Percentiles rank a stretch among this genome's conserved stretches.
These are phyloP conservation scores for Lumnitzera racemosa DNA, from an alignment of 345 rosid species.

Conservation along the genomic window DNA sequence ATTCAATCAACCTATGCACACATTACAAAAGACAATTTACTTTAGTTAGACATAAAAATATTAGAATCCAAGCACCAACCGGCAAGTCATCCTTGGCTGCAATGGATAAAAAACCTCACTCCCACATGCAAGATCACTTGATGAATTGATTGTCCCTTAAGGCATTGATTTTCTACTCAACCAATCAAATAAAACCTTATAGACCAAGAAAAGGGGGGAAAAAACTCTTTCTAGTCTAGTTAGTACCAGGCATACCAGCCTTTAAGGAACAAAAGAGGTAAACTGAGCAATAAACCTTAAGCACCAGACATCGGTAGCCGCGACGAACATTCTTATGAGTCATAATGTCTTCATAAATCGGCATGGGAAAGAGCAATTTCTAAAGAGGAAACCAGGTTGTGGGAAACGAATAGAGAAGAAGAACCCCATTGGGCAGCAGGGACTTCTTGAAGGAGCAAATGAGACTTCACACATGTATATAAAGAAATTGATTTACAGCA, in stretches of 20 bases:
- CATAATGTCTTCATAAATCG: background rate
- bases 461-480: too few species aligned
- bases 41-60: too few species aligned
- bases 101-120: slow-evolving; percentile 21
- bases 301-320: too few species aligned
- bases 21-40: too few species aligned
- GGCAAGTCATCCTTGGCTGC: slow-evolving; percentile 95
- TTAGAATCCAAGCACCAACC: slow-evolving; percentile 9
- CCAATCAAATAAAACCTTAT: background rate
- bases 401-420: slow-evolving; percentile 6
- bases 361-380: slow-evolving; percentile 12
- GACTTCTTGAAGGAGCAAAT: background rate
- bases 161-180: background rate
- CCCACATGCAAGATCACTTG: slow-evolving; percentile 51
- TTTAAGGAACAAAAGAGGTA: too few species aligned
- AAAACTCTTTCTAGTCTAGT: too few species aligned
- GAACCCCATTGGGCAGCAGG: slow-evolving; percentile 24
- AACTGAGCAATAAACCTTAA: too few species aligned
- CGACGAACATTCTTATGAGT: background rate
- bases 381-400: slow-evolving; percentile 20
- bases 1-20: too few species aligned
- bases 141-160: slow-evolving; percentile 16
- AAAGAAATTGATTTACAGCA: too few species aligned
- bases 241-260: too few species aligned
- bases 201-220: background rate